A percentile compares a stretch with the other conserved stretches of the same genome.
Evolutionary conservation across 2,329 filamentous ascomycete genomes (phyloP).

Genomic region (Arthrobotrys entomopaga): DNA sequence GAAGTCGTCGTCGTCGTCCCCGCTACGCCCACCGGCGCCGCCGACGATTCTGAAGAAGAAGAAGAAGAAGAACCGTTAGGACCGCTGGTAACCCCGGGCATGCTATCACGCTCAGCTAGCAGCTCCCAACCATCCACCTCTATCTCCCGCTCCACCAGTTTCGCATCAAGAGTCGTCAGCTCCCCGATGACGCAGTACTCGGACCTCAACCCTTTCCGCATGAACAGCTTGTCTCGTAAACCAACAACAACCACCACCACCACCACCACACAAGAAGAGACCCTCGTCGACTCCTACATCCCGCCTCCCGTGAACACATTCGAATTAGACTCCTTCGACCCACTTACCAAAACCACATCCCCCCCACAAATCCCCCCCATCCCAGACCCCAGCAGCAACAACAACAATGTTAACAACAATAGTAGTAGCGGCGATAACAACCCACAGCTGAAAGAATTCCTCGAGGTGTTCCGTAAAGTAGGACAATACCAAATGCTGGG

Average conservation of each 20-base stretch:
- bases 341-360: neutral
- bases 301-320: slow-evolving; percentile 29
- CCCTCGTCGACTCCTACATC: slow-evolving; percentile 24
- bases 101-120: slow-evolving; percentile 15
- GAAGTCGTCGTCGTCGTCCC: slow-evolving; percentile 28
- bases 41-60: slow-evolving; percentile 6
- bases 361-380: neutral
- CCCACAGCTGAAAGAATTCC: slow-evolving; percentile 25
- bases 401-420: no score
- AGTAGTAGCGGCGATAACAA: neutral
- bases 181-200: slow-evolving; percentile 36
- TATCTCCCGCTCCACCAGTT: slow-evolving; percentile 31
- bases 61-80: slow-evolving; percentile 1
- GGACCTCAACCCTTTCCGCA: neutral
- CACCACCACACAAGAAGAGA: no score
- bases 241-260: no score
- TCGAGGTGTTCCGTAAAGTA: slow-evolving; percentile 41
- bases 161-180: slow-evolving; percentile 13
- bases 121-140: slow-evolving; percentile 23
- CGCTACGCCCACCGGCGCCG: neutral
- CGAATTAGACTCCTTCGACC: slow-evolving; percentile 23
- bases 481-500: slow-evolving; percentile 50
- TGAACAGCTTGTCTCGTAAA: no score
- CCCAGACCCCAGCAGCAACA: neutral
- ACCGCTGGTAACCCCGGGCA: slow-evolving; percentile 2